Evolutionary conservation across 257 asterid species (phyloP), one percentile per base, ranked within the genome.

Genomic region (Jasminum sambac): DNA sequence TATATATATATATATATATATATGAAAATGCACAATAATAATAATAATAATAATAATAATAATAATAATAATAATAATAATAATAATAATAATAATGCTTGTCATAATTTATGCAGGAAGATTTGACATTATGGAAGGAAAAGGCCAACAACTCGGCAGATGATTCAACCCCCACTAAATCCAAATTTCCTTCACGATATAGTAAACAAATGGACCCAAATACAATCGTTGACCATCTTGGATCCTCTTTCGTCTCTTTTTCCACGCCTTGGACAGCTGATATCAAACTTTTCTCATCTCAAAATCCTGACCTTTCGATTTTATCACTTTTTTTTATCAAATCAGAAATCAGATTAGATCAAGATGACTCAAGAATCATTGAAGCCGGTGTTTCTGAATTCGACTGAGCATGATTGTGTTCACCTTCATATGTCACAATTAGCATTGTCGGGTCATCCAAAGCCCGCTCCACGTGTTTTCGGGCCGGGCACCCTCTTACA

Each of bases 381-480:
- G 80, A 19, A 0, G 89, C 84, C 26, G 84, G 83, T 24, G 87
- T 52, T 14, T 83, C 84, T 9, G 84, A 39, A 17, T 68, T 80
- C 36, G 86, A 74, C 16, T 74, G 86, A 11, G 85, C 76, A 55
- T 87, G 94, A 73, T 74, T 83, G 78, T 87, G 94, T n/a, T 87
- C 89, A 41, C 85, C 94, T 75, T 87, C 94, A 16, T 87, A 85
- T 0, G 94, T 87, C 21, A 87, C 94, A 25, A 83, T 85, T 37
- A 87, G 73, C 94, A 87, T 87, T 9, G 84, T 66, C 44, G 89
- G 80, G 59, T 87, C 94, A 11, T 87, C 94, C 55, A 85, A 80
- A 14, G 94, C 90, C 75, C 90, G 67, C 14, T 87, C 94, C 68
- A 87, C 94, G 66, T 87, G 94, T 72, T 87, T 87, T 25, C 90